Conservation (phyloP, 352 stramenopile species). For the Blastocystis sp. region DNA sequence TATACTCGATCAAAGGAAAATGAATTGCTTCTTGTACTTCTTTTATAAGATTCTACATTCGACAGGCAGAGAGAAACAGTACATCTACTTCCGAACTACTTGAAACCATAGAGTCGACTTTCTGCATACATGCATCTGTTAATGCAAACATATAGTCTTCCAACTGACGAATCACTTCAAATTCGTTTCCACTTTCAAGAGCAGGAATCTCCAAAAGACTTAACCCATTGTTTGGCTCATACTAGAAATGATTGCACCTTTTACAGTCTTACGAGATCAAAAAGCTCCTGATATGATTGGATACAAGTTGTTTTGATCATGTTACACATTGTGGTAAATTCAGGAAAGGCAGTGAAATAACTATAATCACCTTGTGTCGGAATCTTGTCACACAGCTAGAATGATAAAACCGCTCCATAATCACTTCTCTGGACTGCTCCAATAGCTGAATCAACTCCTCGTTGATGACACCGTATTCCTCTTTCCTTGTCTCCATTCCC, state of each 20-base stretch:
- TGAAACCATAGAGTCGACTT: not conserved
- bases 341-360: conserved; percentile 52
- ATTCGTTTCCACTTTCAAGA: conserved; percentile 30
- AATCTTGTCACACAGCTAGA: conserved; percentile 17
- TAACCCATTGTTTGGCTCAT: conserved; percentile 52
- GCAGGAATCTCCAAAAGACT: conserved; percentile 31
- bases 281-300: not conserved
- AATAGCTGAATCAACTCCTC: not conserved
- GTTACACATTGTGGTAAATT: conserved; percentile 57
- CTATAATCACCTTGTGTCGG: conserved; percentile 15
- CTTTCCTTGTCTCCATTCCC: not conserved
- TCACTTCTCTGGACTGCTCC: not conserved
- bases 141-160: conserved; percentile 57
- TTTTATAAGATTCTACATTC: conserved; percentile 34
- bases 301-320: conserved; percentile 36
- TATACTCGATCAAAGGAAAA: conserved; percentile 35
- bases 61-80: too few species aligned
- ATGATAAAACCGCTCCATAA: not conserved
- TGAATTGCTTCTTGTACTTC: conserved; percentile 40
- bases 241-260: not conserved
- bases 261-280: not conserved
- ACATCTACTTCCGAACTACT: not conserved
- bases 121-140: not conserved
- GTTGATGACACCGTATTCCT: not conserved
- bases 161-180: conserved; percentile 41